A percentile compares a stretch with the other conserved stretches of the same genome.
phyloP scores from a whole-genome alignment of 305 asterid genomes.

The Vinca major region DNA sequence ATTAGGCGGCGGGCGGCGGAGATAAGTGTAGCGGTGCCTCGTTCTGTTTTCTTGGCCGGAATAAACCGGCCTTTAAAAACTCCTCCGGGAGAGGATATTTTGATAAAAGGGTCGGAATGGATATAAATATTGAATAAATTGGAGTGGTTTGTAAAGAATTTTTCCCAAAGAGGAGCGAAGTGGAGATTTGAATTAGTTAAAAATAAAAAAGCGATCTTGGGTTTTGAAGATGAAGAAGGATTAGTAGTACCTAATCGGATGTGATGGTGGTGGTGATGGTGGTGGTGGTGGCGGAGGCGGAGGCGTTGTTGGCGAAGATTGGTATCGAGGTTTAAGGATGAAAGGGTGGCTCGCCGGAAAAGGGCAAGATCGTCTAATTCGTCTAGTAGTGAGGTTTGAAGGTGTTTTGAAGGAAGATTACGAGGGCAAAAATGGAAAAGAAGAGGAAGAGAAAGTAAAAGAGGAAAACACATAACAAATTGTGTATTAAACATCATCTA shows the following conservation, averaged over 20 bases:
- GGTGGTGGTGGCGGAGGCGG: no score
- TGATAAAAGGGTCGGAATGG: conserved; percentile 28
- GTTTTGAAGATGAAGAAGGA: conserved; percentile 10
- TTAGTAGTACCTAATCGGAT: conserved; percentile 21
- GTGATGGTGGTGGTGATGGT: neutral
- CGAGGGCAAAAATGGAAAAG: conserved; percentile 42
- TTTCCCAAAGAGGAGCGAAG: conserved; percentile 37
- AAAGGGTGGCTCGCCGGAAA: conserved; percentile 53
- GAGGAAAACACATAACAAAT: conserved; percentile 32
- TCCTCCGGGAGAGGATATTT: conserved; percentile 27
- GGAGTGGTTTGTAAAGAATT: conserved; percentile 23
- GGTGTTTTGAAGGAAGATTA: conserved; percentile 34
- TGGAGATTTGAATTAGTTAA: conserved; percentile 26
- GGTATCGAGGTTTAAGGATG: conserved; percentile 17
- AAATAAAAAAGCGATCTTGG: conserved; percentile 41
- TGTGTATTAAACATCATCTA: conserved; percentile 35
- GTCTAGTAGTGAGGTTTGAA: conserved; percentile 36
- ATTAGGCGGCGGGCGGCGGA: conserved; percentile 79
- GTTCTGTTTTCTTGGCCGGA: conserved; percentile 24
- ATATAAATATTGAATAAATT: conserved; percentile 23
- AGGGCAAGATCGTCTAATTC: conserved; percentile 67
- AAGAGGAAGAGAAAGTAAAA: conserved; percentile 42
- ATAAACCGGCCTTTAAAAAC: conserved; percentile 28
- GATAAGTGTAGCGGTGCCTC: conserved; percentile 62
- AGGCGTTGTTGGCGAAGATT: neutral